Percentiles rank a stretch among this genome's conserved stretches.
These are phyloP conservation scores for Ophiocordyceps robertsii DNA, from an alignment of 2,329 filamentous ascomycete species.

Conservation along the genomic window DNA sequence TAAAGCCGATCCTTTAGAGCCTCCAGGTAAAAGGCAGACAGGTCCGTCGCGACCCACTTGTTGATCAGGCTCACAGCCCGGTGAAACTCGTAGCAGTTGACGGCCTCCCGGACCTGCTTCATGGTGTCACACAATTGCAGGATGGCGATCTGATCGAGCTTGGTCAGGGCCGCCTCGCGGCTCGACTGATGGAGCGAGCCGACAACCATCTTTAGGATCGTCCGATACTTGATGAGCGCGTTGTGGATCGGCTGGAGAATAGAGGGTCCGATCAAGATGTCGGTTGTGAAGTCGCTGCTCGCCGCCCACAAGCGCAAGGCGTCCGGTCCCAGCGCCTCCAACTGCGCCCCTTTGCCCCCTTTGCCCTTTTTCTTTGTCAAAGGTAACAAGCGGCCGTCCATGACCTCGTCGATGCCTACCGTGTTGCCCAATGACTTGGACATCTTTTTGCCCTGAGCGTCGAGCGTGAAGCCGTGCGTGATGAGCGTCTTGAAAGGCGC, in stretches of 20 bases:
- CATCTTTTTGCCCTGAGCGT: constrained; percentile 90
- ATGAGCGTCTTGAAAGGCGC: constrained; percentile 81
- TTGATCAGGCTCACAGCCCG: constrained; percentile 62
- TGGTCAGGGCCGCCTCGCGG: constrained; percentile 36
- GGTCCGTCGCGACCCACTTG: constrained; percentile 66
- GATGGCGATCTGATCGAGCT: constrained; percentile 62
- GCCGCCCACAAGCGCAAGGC: constrained; percentile 84
- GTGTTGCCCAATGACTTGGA: constrained; percentile 93
- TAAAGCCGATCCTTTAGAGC: constrained; percentile 85
- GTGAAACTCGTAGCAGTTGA: constrained; percentile 67
- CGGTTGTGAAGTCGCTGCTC: constrained; percentile 79
- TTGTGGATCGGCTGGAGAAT: constrained; percentile 67
- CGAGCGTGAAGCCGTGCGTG: constrained; percentile 90
- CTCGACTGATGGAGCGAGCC: constrained; percentile 53
- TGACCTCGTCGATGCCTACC: constrained; percentile 68
- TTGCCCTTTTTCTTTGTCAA: constrained; percentile 51
- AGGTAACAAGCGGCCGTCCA: constrained; percentile 67
- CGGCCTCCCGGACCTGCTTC: constrained; percentile 49
- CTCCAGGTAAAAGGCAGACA: constrained; percentile 92
- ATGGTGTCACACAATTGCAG: constrained; percentile 58
- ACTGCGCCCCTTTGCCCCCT: constrained; percentile 20
- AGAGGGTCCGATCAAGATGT: constrained; percentile 68
- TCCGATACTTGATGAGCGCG: constrained; percentile 72
- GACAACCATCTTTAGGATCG: constrained; percentile 80
- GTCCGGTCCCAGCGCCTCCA: constrained; percentile 69